Conservation (phyloP, 2,329 filamentous ascomycete genomes). For the Biscogniauxia sp. region DNA sequence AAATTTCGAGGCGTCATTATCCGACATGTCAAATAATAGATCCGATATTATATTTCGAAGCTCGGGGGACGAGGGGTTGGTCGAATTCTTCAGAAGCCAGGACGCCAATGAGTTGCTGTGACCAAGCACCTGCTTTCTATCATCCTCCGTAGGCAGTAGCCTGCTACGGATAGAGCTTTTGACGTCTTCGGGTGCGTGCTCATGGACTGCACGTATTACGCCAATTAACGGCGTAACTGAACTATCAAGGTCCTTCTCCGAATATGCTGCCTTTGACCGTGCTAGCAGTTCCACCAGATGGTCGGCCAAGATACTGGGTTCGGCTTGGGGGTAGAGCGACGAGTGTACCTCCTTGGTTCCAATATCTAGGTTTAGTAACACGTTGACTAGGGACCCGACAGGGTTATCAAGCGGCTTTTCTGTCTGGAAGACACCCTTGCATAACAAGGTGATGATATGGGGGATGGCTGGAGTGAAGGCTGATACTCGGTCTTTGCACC, state of each 20-base stretch:
- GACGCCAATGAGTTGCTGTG: constrained; percentile 71
- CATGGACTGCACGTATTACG: constrained; percentile 68
- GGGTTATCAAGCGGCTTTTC: constrained; percentile 70
- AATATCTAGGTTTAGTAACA: constrained; percentile 75
- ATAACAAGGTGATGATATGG: constrained; percentile 69
- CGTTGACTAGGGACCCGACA: constrained; percentile 71
- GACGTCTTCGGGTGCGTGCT: constrained; percentile 61
- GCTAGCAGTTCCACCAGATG: constrained; percentile 71
- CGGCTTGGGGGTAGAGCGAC: constrained; percentile 64
- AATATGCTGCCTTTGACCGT: constrained; percentile 60
- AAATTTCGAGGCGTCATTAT: constrained; percentile 74
- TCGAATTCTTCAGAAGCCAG: constrained; percentile 73
- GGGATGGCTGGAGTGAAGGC: constrained; percentile 68
- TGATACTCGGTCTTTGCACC: constrained; percentile 59
- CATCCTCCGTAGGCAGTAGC: constrained; percentile 74
- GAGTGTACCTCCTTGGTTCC: constrained; percentile 49
- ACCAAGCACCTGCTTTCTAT: constrained; percentile 76
- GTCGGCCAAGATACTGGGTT: constrained; percentile 58
- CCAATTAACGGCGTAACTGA: constrained; percentile 71
- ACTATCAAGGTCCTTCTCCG: constrained; percentile 68
- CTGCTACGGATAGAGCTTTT: constrained; percentile 60
- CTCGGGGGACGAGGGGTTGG: constrained; percentile 67
- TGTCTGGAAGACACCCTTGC: constrained; percentile 53
- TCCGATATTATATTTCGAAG: constrained; percentile 73
- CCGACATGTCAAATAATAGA: constrained; percentile 84